These are phyloP conservation scores for Fraxinus dipetala DNA, from an alignment of 305 asterid genomes.

Conservation along the genomic window DNA sequence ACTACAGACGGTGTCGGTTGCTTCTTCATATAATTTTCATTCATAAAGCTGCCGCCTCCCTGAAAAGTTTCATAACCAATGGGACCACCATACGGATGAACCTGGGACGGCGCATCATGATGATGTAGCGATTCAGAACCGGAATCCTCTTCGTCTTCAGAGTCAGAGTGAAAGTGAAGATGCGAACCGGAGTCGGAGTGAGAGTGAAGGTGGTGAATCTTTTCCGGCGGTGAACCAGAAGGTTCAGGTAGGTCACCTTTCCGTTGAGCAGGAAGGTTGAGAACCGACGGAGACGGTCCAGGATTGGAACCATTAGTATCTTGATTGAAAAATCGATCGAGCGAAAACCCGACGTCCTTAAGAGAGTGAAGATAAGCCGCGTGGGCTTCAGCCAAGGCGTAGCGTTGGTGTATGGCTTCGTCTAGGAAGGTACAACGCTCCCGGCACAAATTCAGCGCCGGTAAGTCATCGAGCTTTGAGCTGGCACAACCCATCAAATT, in stretches of 20 bases:
- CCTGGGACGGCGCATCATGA: constrained; percentile 39
- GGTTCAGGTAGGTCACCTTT: constrained; percentile 49
- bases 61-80: constrained; percentile 28
- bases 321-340: constrained; percentile 63
- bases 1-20: constrained; percentile 66
- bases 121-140: constrained; percentile 54
- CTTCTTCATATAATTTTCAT: constrained; percentile 66
- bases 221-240: constrained; percentile 37
- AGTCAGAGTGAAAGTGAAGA: constrained; percentile 62
- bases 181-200: constrained; percentile 74
- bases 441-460: constrained; percentile 82
- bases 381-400: constrained; percentile 77
- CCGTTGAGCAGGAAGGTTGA: constrained; percentile 56
- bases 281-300: constrained; percentile 49
- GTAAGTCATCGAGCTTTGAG: constrained; percentile 83
- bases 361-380: constrained; percentile 70
- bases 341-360: constrained; percentile 56
- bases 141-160: constrained; percentile 48
- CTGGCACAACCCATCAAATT: constrained; percentile 75
- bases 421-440: constrained; percentile 81
- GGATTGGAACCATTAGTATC: constrained; percentile 36
- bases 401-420: constrained; percentile 82
- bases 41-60: constrained; percentile 41
- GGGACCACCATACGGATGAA: constrained; percentile 33
- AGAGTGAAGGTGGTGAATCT: constrained; percentile 39